A percentile compares a stretch with the other conserved stretches of the same genome.
phyloP scores from a whole-genome alignment of 1,284 basidiomycete species.

The Paramarasmius palmivorus region DNA sequence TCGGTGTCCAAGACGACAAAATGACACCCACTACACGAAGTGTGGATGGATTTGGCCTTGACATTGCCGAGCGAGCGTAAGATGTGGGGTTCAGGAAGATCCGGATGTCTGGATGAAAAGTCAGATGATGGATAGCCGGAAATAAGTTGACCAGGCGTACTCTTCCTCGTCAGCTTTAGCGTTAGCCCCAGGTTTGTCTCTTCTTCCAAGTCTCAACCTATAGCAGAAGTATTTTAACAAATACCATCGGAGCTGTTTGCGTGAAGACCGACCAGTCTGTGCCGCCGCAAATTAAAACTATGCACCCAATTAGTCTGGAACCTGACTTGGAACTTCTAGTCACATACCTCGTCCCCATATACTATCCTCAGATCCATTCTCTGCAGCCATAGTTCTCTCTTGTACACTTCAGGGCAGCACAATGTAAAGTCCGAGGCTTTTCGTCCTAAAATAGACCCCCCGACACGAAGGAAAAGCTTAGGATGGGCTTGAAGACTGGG shows the following conservation, averaged over 20 bases:
- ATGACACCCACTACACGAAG: slow-evolving; percentile 73
- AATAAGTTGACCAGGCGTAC: slow-evolving; percentile 30
- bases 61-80: slow-evolving; percentile 86
- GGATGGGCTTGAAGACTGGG: too few species aligned
- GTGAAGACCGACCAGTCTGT: slow-evolving; percentile 70
- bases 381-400: too few species aligned
- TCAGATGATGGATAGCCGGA: slow-evolving; percentile 6
- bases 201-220: slow-evolving; percentile 68
- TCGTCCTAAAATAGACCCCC: too few species aligned
- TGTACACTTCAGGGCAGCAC: too few species aligned
- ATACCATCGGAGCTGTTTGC: too few species aligned
- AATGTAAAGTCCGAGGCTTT: too few species aligned
- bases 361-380: too few species aligned
- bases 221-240: too few species aligned
- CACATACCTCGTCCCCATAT: slow-evolving; percentile 1
- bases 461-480: too few species aligned
- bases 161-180: slow-evolving; percentile 43
- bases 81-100: slow-evolving; percentile 85
- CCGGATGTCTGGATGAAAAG: slow-evolving; percentile 47
- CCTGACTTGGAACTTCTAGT: neutral
- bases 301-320: neutral
- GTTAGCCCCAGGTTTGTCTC: slow-evolving; percentile 55
- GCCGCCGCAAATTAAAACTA: slow-evolving; percentile 82
- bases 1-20: slow-evolving; percentile 74
- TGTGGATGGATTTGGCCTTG: slow-evolving; percentile 69